Percentiles rank a stretch among this genome's conserved stretches.
These are phyloP conservation scores for Candida endomychidarum DNA, from an alignment of 805 yeast species.

Conservation along the genomic window DNA sequence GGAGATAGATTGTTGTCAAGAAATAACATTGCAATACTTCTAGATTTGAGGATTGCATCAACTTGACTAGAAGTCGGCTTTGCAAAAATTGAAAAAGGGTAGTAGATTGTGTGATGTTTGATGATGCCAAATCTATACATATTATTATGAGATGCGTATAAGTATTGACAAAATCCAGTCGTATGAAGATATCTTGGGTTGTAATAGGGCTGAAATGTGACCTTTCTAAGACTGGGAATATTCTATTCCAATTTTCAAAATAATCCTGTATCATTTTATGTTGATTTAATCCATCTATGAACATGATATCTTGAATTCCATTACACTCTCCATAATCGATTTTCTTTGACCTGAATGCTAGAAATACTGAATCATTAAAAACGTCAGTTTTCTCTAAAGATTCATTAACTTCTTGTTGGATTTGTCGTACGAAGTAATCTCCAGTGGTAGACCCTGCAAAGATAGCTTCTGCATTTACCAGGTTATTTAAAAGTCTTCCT, in stretches of 20 bases:
- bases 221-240: slow-evolving; percentile 1
- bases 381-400: not conserved
- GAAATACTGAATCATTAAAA: slow-evolving; percentile 1
- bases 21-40: slow-evolving; percentile 5
- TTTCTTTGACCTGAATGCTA: slow-evolving; percentile 2
- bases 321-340: slow-evolving; percentile 1
- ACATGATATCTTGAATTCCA: not conserved
- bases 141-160: slow-evolving; percentile 4
- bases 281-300: slow-evolving; percentile 3
- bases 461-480: slow-evolving; percentile 1
- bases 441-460: slow-evolving; percentile 10
- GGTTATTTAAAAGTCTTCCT: slow-evolving; percentile 4
- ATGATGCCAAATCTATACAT: not conserved
- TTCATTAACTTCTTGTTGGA: slow-evolving; percentile 5
- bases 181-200: not conserved
- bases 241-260: slow-evolving; percentile 3
- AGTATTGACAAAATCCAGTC: not conserved
- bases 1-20: slow-evolving; percentile 2
- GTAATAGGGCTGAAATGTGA: not conserved
- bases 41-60: slow-evolving; percentile 4
- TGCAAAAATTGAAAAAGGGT: slow-evolving; percentile 4
- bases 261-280: not conserved
- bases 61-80: not conserved
- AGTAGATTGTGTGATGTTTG: not conserved
- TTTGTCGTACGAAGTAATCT: slow-evolving; percentile 8